Base-by-base conservation (phyloP, 2,329 filamentous ascomycete genomes). In the Aspergillus neotritici region DNA sequence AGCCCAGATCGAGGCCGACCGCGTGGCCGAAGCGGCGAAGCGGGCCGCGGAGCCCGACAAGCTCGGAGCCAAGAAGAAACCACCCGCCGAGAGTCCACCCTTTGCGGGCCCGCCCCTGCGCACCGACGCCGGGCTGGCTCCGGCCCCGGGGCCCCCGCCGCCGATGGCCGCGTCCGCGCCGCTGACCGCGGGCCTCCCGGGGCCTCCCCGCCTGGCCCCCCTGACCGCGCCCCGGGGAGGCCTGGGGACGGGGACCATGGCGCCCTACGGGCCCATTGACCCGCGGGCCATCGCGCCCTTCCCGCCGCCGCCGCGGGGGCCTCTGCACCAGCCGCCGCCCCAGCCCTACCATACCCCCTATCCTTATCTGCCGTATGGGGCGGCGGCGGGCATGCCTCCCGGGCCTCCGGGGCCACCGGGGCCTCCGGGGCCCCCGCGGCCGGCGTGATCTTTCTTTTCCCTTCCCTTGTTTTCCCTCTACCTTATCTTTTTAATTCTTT, bases 1-100 rank as follows among this genome's bases (percentile, higher is more conserved):
- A 48, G 66, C 65, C 8, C 65, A 70, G 48, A 69, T 70, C 17
- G 67, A 69, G 53, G 62, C 64, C n/a, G 66, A 66, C 43, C 61
- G 58, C 28, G 56, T 52, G 28, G 60, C 52, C 29, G 62, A 65
- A 13, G 60, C 56, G 6, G 50, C 44, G 13, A 56, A 47, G 25
- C 61, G 60, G 48, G 45, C 52, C 12, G 46, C 42, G n/a, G 61
- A 61, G 15, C 42, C 46, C 15, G 51, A 57, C 4, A 62, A 61
- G 35, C 40, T 51, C 12, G 41, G 31, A 6, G 54, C 53, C 14
- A 58, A 61, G 16, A 62, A 58, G 46, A 54, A 55, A 34, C 50
- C 51, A 34, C 50, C 51, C 14, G 55, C 57, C 10, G 40, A 31
- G 12, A 52, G 31, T 39, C 59, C 34, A 43, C 53, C 15, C 43